Evolutionary conservation across 2,329 filamentous ascomycete species (phyloP), one percentile per base, ranked within the genome.

Genomic region (Neofusicoccum cordaticola): DNA sequence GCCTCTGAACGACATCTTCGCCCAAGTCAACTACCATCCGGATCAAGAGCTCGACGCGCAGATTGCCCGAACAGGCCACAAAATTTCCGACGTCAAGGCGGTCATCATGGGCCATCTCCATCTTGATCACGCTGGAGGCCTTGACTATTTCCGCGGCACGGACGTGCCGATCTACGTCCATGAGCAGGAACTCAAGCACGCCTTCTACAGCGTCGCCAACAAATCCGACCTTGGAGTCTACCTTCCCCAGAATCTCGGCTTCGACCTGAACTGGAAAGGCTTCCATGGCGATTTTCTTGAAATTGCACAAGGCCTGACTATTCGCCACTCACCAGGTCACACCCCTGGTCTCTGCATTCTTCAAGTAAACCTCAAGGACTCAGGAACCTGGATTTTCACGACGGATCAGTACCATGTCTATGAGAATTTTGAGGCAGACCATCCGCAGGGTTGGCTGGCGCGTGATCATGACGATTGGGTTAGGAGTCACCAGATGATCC

Each of bases 101-200:
- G 73, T 77, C 0, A 72, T 78, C 44, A 75, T 77, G 65, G 75
- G 75, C 7, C 76, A 78, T 58, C 65, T 78, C 22, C 75, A 76
- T 61, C 68, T 76, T 42, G 75, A 78, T 56, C 76, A 78, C 53
- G 74, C 75, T 0, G 74, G 76, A 0, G 75, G 75, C 1, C 65
- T 77, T 2, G 74, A 76, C 17, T 69, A 69, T 44, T 77, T 78
- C 69, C 68, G 68, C 42, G 71, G 71, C 51, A 77, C 72, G 15
- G 71, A 72, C 12, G 68, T 78, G 6, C 73, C 73, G 3, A 72
- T 78, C 62, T 76, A 75, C 62, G 74, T 75, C 34, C 75, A 78
- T 58, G 75, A 78, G 63, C 67, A 73, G 27, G 76, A 77, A 63
- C 64, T 78, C 34, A 77, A 77, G 64, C 71, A 77, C 64, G 76